Evolutionary conservation across 2,329 filamentous ascomycete species (phyloP), one percentile per base, ranked within the genome.

Genomic region (Emergomyces orientalis): DNA sequence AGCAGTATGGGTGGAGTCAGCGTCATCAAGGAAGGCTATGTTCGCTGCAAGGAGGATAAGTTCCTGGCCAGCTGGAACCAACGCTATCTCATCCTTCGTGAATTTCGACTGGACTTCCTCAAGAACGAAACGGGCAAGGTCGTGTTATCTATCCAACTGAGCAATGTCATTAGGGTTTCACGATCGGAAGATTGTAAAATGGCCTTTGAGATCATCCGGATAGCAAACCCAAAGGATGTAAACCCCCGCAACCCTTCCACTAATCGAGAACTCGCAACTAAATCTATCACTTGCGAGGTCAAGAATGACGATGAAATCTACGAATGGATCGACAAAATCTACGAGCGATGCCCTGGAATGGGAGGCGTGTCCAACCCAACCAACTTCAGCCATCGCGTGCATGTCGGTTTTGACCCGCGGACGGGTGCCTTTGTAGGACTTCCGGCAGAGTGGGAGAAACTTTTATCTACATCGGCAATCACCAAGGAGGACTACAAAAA

Each of bases 401-500:
- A 99, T 74, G 94, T 99, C 68, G 94, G 94, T 64, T 99, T 97
- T 73, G 94, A 99, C 74, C 91, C 93, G 32, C 88, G 91, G 70
- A 96, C 91, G 2, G 94, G 94, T 67, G 91, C 94, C 69, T 99
- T 99, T 71, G 91, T 96, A 57, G 94, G 94, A 47, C 77, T 99
- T 68, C 94, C 94, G 1, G 88, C 91, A 5, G 94, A 99, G 79
- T 99, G 94, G 94, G 94, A 96, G 72, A 95, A 95, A 76, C 82
- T 99, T 60, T 82, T 99, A 68, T 97, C 94, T 71, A 92, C 91
- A 9, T 97, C 94, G 2, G 94, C 94, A 63, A 94, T 99, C 71
- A 97, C 94, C 64, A 96, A 97, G 77, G 94, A 99, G 71, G 94
- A 99, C 74, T 97, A 97, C 77, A 91, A 96, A 77, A 92, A 94